Evolutionary conservation across 495 filamentous ascomycete genomes (phyloP), one percentile per base, ranked within the genome.

Genomic region (Diplogelasinospora grovesii): DNA sequence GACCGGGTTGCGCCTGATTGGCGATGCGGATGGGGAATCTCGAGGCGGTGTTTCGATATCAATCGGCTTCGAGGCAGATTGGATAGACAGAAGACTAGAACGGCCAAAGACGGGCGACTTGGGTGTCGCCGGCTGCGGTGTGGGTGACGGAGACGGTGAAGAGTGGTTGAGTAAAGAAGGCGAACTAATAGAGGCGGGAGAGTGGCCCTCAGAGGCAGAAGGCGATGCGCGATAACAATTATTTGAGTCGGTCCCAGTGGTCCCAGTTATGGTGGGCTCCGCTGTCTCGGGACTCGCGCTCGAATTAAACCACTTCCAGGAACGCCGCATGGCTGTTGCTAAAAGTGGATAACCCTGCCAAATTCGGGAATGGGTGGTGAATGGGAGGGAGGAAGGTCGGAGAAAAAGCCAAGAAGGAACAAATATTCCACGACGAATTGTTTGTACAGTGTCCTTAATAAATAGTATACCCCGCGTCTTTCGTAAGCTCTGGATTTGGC

Each of bases 91-190:
- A 50, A 30, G 23, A 33, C 42, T 48, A 46, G 50, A 47, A 48
- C 63, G 65, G 53, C 56, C 55, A 46, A 61, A 54, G 49, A 49
- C 51, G 22, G 63, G 51, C 18, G 55, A 57, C 22, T 30, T 28
- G 13, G 60, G 60, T 15, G 60, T 71, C 29, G 61, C 57, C 43
- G 69, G 69, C 50, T 70, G 57, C 7, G 60, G 56, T 26, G 53
- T 56, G 25, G 57, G 50, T 4, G 60, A 61, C 44, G 51, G 53
- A 38, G 60, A 63, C 45, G 43, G 55, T 16, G 56, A 59, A 25
- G 54, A 59, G 55, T 63, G 44, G 51, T 50, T 49, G 38, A 55
- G 59, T 22, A 56, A 57, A 26, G 53, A 57, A 43, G 58, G 58
- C 46, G 58, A 59, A 51, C 51, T 41, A 46, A 40, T 20, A 28